A percentile compares a stretch with the other conserved stretches of the same genome.
Conservation (phyloP, 257 asterid species). For the Solanum chmielewskii region DNA sequence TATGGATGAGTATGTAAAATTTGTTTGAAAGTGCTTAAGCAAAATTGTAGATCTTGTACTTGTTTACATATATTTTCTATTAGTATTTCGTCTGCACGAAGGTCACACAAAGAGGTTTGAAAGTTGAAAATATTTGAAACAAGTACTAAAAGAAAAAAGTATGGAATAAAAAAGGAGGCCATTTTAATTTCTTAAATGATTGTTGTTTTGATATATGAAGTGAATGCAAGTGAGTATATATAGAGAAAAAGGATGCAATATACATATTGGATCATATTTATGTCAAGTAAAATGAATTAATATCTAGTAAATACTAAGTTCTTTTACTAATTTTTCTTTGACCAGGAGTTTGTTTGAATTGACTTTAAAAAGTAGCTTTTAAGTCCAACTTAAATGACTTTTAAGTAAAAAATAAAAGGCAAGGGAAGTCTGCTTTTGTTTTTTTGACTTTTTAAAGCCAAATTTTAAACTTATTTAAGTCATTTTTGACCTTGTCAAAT, state of each 20-base stretch:
- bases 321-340: background rate
- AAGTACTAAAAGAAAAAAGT: background rate
- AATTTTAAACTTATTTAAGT: too few species aligned
- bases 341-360: too few species aligned
- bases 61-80: background rate
- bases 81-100: background rate
- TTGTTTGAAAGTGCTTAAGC: background rate
- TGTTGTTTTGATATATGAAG: background rate
- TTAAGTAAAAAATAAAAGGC: too few species aligned
- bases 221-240: background rate
- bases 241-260: background rate
- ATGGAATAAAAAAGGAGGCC: background rate
- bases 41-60: background rate
- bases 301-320: background rate
- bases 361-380: too few species aligned
- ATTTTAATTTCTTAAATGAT: background rate
- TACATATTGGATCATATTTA: background rate
- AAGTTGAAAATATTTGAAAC: background rate
- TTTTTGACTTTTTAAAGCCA: too few species aligned
- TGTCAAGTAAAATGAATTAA: background rate
- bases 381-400: too few species aligned
- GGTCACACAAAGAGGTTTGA: background rate
- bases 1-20: background rate
- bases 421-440: too few species aligned
- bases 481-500: too few species aligned